A percentile compares a stretch with the other conserved stretches of the same genome.
Conservation (phyloP, 2,329 filamentous ascomycete genomes). For the Phymatotrichopsis omnivora region DNA sequence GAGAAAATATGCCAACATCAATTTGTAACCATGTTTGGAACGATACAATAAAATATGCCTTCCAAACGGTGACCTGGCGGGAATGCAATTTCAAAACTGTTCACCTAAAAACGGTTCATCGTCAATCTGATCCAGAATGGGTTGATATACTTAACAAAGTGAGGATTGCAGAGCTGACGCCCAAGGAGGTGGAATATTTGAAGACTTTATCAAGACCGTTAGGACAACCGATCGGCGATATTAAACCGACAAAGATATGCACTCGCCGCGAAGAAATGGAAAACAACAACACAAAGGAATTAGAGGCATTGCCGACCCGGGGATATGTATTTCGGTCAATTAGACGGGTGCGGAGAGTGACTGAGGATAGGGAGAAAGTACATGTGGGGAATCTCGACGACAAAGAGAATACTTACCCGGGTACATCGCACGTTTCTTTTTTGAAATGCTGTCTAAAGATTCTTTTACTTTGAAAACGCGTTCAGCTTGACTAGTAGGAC, state of each 20-base stretch:
- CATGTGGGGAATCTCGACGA: background rate
- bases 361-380: background rate
- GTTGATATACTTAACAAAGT: constrained; percentile 48
- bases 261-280: background rate
- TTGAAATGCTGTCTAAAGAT: background rate
- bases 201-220: background rate
- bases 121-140: constrained; percentile 46
- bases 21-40: constrained; percentile 9
- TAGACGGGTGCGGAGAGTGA: background rate
- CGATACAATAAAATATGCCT: constrained; percentile 49
- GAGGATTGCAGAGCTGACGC: constrained; percentile 36
- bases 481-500: background rate
- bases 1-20: background rate
- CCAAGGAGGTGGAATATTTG: background rate
- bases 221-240: background rate
- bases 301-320: background rate
- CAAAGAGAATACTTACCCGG: background rate
- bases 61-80: constrained; percentile 46
- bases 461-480: background rate
- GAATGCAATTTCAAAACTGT: constrained; percentile 45
- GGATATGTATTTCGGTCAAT: background rate
- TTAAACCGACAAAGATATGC: constrained; percentile 3
- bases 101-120: constrained; percentile 46
- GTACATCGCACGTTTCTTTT: background rate
- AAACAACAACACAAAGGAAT: background rate